Evolutionary conservation across 495 filamentous ascomycete genomes (phyloP), one percentile per base, ranked within the genome.

Genomic region (Aspergillus bridgeri): DNA sequence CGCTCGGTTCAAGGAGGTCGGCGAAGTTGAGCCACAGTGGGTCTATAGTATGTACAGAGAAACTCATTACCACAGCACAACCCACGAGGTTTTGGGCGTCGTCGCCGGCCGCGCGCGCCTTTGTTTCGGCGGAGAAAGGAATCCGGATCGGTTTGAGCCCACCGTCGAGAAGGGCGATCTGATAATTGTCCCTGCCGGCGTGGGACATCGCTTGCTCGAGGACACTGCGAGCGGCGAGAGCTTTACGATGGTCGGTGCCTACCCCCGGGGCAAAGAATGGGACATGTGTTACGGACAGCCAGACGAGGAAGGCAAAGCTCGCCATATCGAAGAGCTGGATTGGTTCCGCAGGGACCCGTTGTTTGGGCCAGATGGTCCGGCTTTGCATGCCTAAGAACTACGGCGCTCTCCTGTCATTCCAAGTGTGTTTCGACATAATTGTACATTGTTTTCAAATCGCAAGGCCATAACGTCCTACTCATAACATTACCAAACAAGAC

Each of bases 221-320:
- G 83, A 89, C 64, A 48, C 80, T 24, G 72, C 72, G 23, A 69
- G 65, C 4, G 48, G 58, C 13, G 56, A 65, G 24, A n/a, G 48
- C 3, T 89, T 90, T 66, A 69, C 76, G 58, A 89, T 89, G 84
- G 80, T 90, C 6, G 86, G 85, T 11, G 78, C 76, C 48, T 90
- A 89, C 75, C 84, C 83, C 8, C 70, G 56, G 43, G 77, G 76
- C 2, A 80, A 77, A 49, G 63, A 70, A 24, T 89, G 83, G 82
- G 85, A 88, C 67, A 87, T 89, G 85, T 89, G 86, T 59, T 89
- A 88, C 72, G 86, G 87, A 21, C 70, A 70, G 55, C 53, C 61
- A 17, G 79, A 70, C 3, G 82, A 86, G 60, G 76, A 82, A 59
- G 69, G 71, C 42, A 80, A 81, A 62, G 64, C 79, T 15, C 62